Evolutionary conservation across 1,284 basidiomycete genomes (phyloP).

Genomic region (Trichosporon coremiiforme): DNA sequence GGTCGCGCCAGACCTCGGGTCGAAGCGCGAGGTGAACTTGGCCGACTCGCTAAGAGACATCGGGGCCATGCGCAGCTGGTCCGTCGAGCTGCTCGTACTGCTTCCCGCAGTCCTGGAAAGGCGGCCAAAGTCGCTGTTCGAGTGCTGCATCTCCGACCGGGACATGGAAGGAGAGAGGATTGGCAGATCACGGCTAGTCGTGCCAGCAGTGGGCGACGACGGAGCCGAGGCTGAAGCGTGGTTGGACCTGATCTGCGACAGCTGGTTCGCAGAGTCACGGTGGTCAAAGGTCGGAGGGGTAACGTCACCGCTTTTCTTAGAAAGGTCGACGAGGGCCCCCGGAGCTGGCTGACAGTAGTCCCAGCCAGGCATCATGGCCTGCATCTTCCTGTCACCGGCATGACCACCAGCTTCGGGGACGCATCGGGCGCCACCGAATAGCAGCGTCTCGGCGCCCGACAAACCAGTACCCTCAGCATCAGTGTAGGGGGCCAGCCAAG

Average conservation of each 20-base stretch:
- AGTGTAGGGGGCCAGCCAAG: conserved; percentile 33
- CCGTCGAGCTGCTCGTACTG: neutral
- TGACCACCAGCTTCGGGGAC: conserved; percentile 2
- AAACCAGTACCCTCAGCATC: conserved; percentile 24
- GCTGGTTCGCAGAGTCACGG: conserved; percentile 23
- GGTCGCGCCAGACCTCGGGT: neutral
- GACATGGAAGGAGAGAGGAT: neutral
- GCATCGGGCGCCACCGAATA: conserved; percentile 45
- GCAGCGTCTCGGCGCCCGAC: conserved; percentile 38
- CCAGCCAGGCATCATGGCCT: conserved; percentile 44
- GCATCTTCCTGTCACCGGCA: conserved; percentile 23
- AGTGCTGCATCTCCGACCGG: neutral
- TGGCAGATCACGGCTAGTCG: conserved; percentile 6
- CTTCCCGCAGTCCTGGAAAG: neutral
- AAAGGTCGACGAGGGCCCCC: conserved; percentile 26
- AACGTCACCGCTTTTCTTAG: neutral
- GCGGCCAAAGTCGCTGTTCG: conserved; percentile 16
- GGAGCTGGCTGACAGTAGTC: conserved; percentile 35
- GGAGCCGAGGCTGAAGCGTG: conserved; percentile 17
- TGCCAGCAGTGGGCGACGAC: conserved; percentile 3
- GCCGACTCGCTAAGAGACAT: neutral
- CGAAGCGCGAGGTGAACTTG: neutral
- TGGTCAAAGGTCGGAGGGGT: conserved; percentile 22
- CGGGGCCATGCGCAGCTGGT: neutral
- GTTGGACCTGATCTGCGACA: conserved; percentile 24